Conservation (phyloP, 805 yeast species). For the Brettanomyces nanus region DNA sequence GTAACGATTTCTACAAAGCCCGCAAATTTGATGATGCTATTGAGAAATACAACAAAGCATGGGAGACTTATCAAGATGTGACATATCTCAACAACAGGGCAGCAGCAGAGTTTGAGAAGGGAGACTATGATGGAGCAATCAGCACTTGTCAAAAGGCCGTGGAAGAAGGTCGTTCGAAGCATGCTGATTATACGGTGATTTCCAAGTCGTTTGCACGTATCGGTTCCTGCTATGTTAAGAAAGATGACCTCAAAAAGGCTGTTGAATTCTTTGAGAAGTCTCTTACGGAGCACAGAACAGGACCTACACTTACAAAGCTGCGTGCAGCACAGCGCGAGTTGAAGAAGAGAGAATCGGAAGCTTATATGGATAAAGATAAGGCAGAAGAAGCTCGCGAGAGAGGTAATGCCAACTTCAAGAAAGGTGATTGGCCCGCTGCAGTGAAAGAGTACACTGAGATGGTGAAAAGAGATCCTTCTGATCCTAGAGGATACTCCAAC, state of each 20-base stretch:
- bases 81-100: slow-evolving; percentile 94
- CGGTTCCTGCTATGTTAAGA: slow-evolving; percentile 75
- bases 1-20: slow-evolving; percentile 78
- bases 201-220: slow-evolving; percentile 92
- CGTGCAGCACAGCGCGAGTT: slow-evolving; percentile 81
- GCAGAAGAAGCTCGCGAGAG: slow-evolving; percentile 92
- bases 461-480: slow-evolving; percentile 94
- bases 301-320: slow-evolving; percentile 82
- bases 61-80: slow-evolving; percentile 72
- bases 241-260: slow-evolving; percentile 65
- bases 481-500: slow-evolving; percentile 94
- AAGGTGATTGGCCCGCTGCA: slow-evolving; percentile 95
- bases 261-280: slow-evolving; percentile 79
- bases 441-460: slow-evolving; percentile 89
- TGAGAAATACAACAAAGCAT: slow-evolving; percentile 76
- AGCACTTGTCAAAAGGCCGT: slow-evolving; percentile 74
- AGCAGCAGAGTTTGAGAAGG: slow-evolving; percentile 96
- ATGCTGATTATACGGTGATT: slow-evolving; percentile 86
- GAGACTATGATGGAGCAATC: slow-evolving; percentile 81
- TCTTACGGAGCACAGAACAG: slow-evolving; percentile 93
- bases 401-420: slow-evolving; percentile 84
- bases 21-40: slow-evolving; percentile 92
- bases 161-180: slow-evolving; percentile 80
- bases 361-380: slow-evolving; percentile 80
- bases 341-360: slow-evolving; percentile 67